A percentile compares a stretch with the other conserved stretches of the same genome.
phyloP scores from a whole-genome alignment of 2,329 filamentous ascomycete genomes.

The Fusarium sp. region DNA sequence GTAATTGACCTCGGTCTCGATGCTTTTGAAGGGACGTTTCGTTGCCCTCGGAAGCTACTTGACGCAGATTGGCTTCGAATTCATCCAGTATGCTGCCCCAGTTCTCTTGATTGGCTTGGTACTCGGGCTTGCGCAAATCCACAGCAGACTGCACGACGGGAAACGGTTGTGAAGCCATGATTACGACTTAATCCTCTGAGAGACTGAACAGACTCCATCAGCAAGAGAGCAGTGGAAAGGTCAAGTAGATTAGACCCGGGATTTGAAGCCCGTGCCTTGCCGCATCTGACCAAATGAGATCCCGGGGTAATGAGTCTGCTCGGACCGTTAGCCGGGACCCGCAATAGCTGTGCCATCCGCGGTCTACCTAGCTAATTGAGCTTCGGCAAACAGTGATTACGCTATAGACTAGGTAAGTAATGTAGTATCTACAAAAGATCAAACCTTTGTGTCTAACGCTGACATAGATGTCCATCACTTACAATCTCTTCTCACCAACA shows the following conservation, averaged over 20 bases:
- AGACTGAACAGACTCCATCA: background rate
- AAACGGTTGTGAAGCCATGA: background rate
- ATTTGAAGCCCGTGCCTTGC: background rate
- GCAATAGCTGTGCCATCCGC: background rate
- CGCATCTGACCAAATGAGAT: background rate
- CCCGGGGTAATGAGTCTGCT: background rate
- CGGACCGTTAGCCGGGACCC: background rate
- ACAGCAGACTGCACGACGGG: background rate
- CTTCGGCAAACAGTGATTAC: background rate
- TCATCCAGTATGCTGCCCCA: background rate
- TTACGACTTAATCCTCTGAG: background rate
- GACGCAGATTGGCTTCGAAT: background rate
- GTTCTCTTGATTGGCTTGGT: background rate
- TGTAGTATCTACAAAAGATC: background rate
- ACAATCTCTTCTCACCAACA: background rate
- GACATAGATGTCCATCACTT: background rate
- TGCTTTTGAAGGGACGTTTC: background rate
- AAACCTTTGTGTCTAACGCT: too few species aligned
- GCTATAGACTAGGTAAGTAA: background rate
- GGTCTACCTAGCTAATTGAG: background rate
- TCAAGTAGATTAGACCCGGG: background rate
- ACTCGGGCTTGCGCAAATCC: background rate
- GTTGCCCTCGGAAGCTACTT: background rate
- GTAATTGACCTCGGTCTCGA: background rate
- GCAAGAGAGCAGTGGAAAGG: background rate